Conservation (phyloP, 2,329 filamentous ascomycete species). For the Alternaria ethzedia region DNA sequence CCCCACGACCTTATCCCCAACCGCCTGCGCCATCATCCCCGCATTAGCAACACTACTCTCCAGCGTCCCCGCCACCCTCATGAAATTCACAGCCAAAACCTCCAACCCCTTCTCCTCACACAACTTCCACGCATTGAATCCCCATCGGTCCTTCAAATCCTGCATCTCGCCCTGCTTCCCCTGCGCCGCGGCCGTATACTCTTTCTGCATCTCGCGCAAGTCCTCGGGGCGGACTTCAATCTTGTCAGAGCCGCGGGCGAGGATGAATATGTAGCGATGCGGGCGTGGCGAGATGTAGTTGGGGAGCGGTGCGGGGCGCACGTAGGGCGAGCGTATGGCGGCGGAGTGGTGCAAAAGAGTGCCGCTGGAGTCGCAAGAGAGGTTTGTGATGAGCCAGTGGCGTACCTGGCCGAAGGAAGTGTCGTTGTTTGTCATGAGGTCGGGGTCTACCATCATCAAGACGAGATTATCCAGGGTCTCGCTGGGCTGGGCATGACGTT, state of each 20-base stretch:
- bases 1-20: slow-evolving; percentile 18
- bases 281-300: slow-evolving; percentile 18
- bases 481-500: slow-evolving; percentile 9
- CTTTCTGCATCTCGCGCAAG: slow-evolving; percentile 23
- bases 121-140: slow-evolving; percentile 25
- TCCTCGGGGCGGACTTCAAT: slow-evolving; percentile 22
- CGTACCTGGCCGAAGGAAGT: slow-evolving; percentile 30
- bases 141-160: slow-evolving; percentile 34
- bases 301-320: slow-evolving; percentile 28
- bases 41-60: slow-evolving; percentile 21
- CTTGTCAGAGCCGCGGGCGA: slow-evolving; percentile 13
- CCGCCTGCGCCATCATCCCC: slow-evolving; percentile 23
- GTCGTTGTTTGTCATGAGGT: slow-evolving; percentile 31
- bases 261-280: slow-evolving; percentile 30
- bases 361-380: slow-evolving; percentile 17
- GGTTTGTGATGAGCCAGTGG: slow-evolving; percentile 30
- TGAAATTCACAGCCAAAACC: slow-evolving; percentile 24
- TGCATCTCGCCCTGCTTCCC: slow-evolving; percentile 26
- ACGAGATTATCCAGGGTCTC: slow-evolving; percentile 19
- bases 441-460: slow-evolving; percentile 28
- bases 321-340: slow-evolving; percentile 21
- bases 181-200: slow-evolving; percentile 18
- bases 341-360: background rate
- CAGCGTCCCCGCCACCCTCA: slow-evolving; percentile 25
- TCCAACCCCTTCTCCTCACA: slow-evolving; percentile 26